Base-by-base conservation (phyloP, 2,329 filamentous ascomycete species). In the Macrophomina phaseolina region DNA sequence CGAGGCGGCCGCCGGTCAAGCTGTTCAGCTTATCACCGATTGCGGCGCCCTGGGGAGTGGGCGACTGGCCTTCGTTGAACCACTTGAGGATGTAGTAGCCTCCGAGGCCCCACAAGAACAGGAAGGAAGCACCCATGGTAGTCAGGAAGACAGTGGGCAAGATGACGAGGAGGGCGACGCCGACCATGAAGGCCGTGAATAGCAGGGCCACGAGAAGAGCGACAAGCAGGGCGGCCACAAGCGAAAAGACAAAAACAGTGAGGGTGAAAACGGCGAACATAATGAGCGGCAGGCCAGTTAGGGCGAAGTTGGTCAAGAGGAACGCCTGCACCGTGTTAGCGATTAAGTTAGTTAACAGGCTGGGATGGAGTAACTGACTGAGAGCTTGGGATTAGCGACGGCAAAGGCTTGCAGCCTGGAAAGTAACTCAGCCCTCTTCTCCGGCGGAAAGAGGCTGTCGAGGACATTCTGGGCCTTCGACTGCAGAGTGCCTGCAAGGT, bases 141-240 rank as follows among this genome's bases (percentile, higher is more conserved):
- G 90, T 89, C 69, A 92, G 76, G 76, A 91, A 86, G 45, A 94
- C 79, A 0, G 88, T 85, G 1, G 91, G 91, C 0, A 92, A 79
- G 16, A 95, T 83, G 48, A 94, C 75, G 56, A 92, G 75, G 11
- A 91, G 80, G 2, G 89, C 90, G 52, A 92, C 76, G 61, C 88
- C 87, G 64, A 88, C 84, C 82, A 88, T 90, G 80, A 91, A 89
- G 56, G 91, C 82, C 1, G 86, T 85, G 80, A 92, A 91, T 66
- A 89, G 72, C 8, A 86, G 73, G 2, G 84, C 84, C 18, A 78
- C 81, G 4, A 86, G 75, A 6, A 85, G 71, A 5, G 79, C 84
- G 49, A 86, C 76, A 18, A 87, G 69, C 46, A 91, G 73, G 12
- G 89, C 89, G 36, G 84, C 83, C 49, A 88, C 79, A 48, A 91